phyloP scores from a whole-genome alignment of 176 grass and related monocot genomes.

The Echinochloa phyllopogon region DNA sequence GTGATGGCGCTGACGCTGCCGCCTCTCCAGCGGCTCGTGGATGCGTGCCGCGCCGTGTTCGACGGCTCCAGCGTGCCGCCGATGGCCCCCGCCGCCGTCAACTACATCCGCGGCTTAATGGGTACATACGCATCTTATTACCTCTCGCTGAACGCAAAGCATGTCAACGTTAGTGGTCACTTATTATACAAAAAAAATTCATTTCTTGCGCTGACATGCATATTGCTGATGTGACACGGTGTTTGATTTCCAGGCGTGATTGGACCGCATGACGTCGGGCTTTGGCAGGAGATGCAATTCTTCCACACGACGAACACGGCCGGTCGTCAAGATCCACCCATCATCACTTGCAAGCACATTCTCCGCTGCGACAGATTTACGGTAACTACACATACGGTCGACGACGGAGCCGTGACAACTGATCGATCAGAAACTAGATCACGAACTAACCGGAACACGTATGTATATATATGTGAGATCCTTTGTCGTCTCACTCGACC shows the following conservation, averaged over 20 bases:
- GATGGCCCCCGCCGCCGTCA: constrained; percentile 5
- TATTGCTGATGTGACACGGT: not conserved
- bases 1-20: not conserved
- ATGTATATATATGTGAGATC: no score
- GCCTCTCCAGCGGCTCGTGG: constrained; percentile 52
- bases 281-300: constrained; percentile 48
- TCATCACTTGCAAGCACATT: constrained; percentile 45
- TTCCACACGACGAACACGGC: constrained; percentile 17
- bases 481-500: no score
- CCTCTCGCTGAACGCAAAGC: no score
- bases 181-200: not conserved
- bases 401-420: not conserved
- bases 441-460: not conserved
- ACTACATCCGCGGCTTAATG: constrained; percentile 38
- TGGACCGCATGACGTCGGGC: constrained; percentile 45
- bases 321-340: constrained; percentile 31
- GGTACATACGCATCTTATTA: constrained; percentile 29
- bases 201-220: not conserved
- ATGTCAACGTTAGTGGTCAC: not conserved
- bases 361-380: constrained; percentile 53
- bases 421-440: not conserved
- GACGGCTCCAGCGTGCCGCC: constrained; percentile 38
- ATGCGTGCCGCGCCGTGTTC: constrained; percentile 55
- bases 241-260: constrained; percentile 47
- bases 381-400: not conserved